Evolutionary conservation across 768 basidiomycete species (phyloP).

Genomic region (Boletellus ananas): DNA sequence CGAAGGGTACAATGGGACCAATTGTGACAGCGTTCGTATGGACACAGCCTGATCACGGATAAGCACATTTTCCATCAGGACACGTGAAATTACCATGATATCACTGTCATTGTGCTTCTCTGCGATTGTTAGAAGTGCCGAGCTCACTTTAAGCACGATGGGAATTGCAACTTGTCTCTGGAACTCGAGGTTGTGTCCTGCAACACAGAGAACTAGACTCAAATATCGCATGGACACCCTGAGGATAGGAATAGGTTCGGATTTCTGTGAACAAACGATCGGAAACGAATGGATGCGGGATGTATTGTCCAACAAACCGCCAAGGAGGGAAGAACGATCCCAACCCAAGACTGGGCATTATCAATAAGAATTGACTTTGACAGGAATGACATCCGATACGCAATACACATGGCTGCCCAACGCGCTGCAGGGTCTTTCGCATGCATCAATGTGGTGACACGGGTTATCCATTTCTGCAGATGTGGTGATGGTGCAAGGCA

Average conservation of each 20-base stretch:
- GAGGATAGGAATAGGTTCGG: constrained; percentile 55
- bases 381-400: constrained; percentile 57
- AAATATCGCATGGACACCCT: constrained; percentile 67
- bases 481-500: constrained; percentile 60
- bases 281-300: constrained; percentile 11
- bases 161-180: constrained; percentile 75
- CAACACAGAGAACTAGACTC: constrained; percentile 55
- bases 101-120: constrained; percentile 50
- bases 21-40: constrained; percentile 46
- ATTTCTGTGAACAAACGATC: constrained; percentile 48
- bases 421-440: constrained; percentile 73
- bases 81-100: constrained; percentile 44
- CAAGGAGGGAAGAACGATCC: constrained; percentile 57
- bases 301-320: constrained; percentile 51
- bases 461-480: constrained; percentile 69
- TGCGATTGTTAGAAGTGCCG: constrained; percentile 51
- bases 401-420: constrained; percentile 79
- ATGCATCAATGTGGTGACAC: constrained; percentile 69
- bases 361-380: constrained; percentile 65
- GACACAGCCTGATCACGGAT: constrained; percentile 39
- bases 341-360: constrained; percentile 69
- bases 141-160: constrained; percentile 66
- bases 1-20: constrained; percentile 66
- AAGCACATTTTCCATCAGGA: constrained; percentile 1
- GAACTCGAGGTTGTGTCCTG: constrained; percentile 67